Conservation (phyloP, 768 basidiomycete genomes). For the Pleurotus giganteus region DNA sequence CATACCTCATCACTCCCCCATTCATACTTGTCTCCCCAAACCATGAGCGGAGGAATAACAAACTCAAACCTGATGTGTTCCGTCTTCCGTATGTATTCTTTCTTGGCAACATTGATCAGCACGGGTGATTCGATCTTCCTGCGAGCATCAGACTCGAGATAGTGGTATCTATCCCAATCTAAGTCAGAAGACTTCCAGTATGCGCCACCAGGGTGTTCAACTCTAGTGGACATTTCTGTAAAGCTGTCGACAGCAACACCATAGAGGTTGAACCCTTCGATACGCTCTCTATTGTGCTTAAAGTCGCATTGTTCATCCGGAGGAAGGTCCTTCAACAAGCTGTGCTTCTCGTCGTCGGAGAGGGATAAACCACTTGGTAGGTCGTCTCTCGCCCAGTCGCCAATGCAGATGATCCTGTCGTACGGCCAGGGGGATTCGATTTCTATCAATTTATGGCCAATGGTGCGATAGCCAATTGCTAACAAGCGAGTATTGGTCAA, state of each 20-base stretch:
- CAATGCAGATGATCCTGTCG: constrained; percentile 11
- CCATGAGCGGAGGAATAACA: background rate
- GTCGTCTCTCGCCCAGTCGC: constrained; percentile 9
- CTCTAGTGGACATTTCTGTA: background rate
- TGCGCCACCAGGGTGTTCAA: background rate
- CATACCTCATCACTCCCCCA: no score
- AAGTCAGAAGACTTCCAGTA: background rate
- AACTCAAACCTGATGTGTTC: background rate
- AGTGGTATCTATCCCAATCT: no score
- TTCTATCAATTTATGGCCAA: background rate
- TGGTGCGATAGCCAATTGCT: background rate
- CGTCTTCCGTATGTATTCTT: background rate
- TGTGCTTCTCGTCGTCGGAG: background rate
- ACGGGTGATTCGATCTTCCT: background rate
- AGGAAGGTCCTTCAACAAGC: background rate
- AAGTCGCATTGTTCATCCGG: no score
- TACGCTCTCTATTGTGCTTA: no score
- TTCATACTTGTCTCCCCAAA: background rate
- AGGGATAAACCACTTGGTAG: constrained; percentile 12
- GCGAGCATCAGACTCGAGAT: background rate
- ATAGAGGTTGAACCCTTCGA: background rate
- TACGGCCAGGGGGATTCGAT: background rate
- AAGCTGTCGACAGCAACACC: background rate
- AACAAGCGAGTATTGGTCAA: background rate
- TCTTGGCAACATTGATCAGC: background rate